Evolutionary conservation across 2,329 filamentous ascomycete genomes (phyloP).

Genomic region (Monilinia polystroma): DNA sequence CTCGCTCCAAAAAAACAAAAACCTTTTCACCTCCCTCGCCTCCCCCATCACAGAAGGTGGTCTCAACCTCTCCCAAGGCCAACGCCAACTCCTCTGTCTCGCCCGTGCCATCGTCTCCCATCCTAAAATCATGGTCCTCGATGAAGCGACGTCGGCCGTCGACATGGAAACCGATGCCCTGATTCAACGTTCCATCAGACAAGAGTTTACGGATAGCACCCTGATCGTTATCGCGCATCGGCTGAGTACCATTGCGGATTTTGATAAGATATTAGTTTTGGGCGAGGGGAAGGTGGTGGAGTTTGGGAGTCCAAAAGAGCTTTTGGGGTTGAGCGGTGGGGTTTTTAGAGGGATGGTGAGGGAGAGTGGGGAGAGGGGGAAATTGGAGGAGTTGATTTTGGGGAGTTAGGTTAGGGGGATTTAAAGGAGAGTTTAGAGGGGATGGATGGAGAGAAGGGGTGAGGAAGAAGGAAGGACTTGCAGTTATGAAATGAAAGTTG

Average conservation of each 20-base stretch:
- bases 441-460: too few species aligned
- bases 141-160: conserved; percentile 77
- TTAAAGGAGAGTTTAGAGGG: too few species aligned
- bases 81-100: conserved; percentile 73
- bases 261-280: conserved; percentile 71
- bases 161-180: conserved; percentile 74
- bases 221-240: conserved; percentile 74
- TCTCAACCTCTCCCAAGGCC: conserved; percentile 72
- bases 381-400: conserved; percentile 31
- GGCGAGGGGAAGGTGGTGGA: conserved; percentile 66
- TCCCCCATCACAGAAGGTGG: conserved; percentile 70
- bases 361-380: conserved; percentile 56
- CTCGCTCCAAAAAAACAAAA: conserved; percentile 51
- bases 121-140: conserved; percentile 75
- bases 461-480: too few species aligned
- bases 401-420: neutral
- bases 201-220: conserved; percentile 68
- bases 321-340: conserved; percentile 50
- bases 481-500: too few species aligned
- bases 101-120: conserved; percentile 70
- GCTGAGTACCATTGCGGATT: conserved; percentile 73
- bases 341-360: conserved; percentile 63
- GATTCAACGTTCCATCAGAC: conserved; percentile 71
- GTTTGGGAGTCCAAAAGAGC: conserved; percentile 61
- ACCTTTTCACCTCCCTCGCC: conserved; percentile 62